Evolutionary conservation across 31 red algal genomes (phyloP).

Genomic region (Asparagopsis taxiformis): DNA sequence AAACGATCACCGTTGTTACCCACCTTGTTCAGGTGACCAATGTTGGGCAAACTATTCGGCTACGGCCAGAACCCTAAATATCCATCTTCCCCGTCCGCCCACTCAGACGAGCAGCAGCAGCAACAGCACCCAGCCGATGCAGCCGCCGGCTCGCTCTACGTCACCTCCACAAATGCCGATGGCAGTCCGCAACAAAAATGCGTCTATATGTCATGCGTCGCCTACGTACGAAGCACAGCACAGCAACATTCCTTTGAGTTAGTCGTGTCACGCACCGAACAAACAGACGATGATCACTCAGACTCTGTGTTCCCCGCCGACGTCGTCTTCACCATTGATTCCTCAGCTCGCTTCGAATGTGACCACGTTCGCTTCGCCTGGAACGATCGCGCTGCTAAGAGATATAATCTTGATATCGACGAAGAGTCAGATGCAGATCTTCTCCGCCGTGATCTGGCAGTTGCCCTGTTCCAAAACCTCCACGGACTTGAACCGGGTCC

Average conservation of each 20-base stretch:
- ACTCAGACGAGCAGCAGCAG: constrained; percentile 9
- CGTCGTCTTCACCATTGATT: constrained; percentile 39
- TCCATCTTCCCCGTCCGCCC: neutral
- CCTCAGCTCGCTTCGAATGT: constrained; percentile 11
- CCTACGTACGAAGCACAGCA: constrained; percentile 28
- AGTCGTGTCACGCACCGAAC: constrained; percentile 9
- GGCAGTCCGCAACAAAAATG: constrained; percentile 17
- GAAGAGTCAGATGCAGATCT: constrained; percentile 23
- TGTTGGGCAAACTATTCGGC: too few species aligned
- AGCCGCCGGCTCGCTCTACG: constrained; percentile 28
- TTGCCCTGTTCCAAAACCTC: constrained; percentile 52
- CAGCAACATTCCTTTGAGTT: constrained; percentile 28
- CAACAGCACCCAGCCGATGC: neutral
- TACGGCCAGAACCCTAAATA: constrained; percentile 31
- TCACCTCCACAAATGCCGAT: constrained; percentile 1
- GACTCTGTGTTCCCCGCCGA: constrained; percentile 29
- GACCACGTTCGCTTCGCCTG: constrained; percentile 39
- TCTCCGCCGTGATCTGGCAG: constrained; percentile 7
- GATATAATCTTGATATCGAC: constrained; percentile 64
- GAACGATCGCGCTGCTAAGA: constrained; percentile 51
- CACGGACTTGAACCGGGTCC: constrained; percentile 15
- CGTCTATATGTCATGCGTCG: constrained; percentile 50
- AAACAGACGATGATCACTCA: constrained; percentile 11
- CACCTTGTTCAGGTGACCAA: too few species aligned
- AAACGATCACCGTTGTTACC: too few species aligned